A percentile compares a stretch with the other conserved stretches of the same genome.
These are phyloP conservation scores for Geotrichum reessii DNA, from an alignment of 1,139 yeast genomes.

Conservation along the genomic window DNA sequence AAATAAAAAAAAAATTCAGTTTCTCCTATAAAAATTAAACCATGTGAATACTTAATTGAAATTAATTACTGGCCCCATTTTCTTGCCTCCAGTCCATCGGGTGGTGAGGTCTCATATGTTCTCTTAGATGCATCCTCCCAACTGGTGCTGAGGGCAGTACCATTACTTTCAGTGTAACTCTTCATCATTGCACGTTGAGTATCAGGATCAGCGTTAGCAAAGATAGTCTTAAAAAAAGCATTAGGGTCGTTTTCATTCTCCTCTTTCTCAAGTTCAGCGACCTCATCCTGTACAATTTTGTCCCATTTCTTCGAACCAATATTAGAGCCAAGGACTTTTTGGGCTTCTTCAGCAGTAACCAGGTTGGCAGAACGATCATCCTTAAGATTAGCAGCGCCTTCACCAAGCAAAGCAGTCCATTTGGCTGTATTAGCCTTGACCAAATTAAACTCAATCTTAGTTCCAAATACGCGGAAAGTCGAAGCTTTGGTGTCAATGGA, in stretches of 20 bases:
- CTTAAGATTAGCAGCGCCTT: slow-evolving; percentile 16
- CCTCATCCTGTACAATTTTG: slow-evolving; percentile 47
- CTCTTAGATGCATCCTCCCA: slow-evolving; percentile 84
- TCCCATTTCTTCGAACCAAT: slow-evolving; percentile 64
- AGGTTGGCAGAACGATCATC: slow-evolving; percentile 20
- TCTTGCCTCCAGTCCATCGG: slow-evolving; percentile 49
- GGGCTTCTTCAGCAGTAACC: slow-evolving; percentile 14
- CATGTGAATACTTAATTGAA: not conserved
- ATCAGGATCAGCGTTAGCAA: slow-evolving; percentile 79
- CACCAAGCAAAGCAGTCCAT: slow-evolving; percentile 39
- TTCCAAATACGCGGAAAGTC: slow-evolving; percentile 51
- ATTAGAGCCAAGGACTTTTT: slow-evolving; percentile 43
- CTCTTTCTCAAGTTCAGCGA: slow-evolving; percentile 43
- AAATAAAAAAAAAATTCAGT: not conserved
- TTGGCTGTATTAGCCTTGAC: slow-evolving; percentile 33
- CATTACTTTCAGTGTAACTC: slow-evolving; percentile 87
- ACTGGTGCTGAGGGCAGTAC: slow-evolving; percentile 87
- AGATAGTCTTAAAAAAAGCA: slow-evolving; percentile 70
- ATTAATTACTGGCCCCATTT: slow-evolving; percentile 29
- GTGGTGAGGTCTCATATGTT: slow-evolving; percentile 67
- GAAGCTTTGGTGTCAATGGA: slow-evolving; percentile 47
- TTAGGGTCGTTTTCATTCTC: slow-evolving; percentile 48
- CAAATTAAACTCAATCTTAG: slow-evolving; percentile 67
- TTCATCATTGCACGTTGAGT: slow-evolving; percentile 95
- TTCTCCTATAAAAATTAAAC: not conserved